Percentiles rank a stretch among this genome's conserved stretches.
Evolutionary conservation across 1,284 basidiomycete species (phyloP).

Genomic region (Ustilago vetiveriae): DNA sequence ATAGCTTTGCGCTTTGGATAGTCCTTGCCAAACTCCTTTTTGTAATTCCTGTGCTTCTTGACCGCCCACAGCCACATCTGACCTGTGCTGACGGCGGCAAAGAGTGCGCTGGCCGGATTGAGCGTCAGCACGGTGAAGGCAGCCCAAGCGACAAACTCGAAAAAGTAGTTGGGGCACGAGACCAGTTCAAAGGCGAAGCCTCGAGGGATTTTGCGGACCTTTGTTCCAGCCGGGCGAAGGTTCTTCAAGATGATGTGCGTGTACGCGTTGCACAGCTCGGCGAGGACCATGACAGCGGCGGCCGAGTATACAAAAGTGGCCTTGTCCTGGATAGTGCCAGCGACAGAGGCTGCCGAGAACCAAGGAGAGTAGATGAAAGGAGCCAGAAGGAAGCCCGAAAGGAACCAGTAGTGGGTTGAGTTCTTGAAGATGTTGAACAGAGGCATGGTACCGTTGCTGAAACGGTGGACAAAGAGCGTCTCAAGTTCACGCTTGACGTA

Average conservation of each 20-base stretch:
- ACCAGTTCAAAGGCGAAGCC: slow-evolving; percentile 83
- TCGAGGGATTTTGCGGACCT: slow-evolving; percentile 81
- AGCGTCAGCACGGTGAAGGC: slow-evolving; percentile 79
- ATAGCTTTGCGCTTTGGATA: slow-evolving; percentile 85
- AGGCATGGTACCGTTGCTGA: slow-evolving; percentile 95
- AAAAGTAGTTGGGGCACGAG: slow-evolving; percentile 94
- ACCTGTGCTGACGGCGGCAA: slow-evolving; percentile 75
- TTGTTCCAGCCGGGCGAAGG: slow-evolving; percentile 83
- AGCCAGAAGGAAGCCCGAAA: slow-evolving; percentile 73
- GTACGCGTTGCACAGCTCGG: slow-evolving; percentile 85
- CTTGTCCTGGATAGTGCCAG: slow-evolving; percentile 76
- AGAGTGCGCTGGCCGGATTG: slow-evolving; percentile 75
- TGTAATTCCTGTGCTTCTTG: slow-evolving; percentile 91
- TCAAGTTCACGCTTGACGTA: slow-evolving; percentile 93
- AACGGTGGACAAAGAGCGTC: slow-evolving; percentile 83
- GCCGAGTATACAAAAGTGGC: slow-evolving; percentile 77
- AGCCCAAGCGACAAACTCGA: slow-evolving; percentile 82
- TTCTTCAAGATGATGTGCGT: slow-evolving; percentile 84
- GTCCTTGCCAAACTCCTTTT: slow-evolving; percentile 85
- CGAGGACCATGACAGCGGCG: slow-evolving; percentile 77
- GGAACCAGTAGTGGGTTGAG: slow-evolving; percentile 71
- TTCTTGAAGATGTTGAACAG: slow-evolving; percentile 88
- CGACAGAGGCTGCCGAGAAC: slow-evolving; percentile 78
- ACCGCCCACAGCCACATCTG: slow-evolving; percentile 89
- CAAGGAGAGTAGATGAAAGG: slow-evolving; percentile 43